A percentile compares a stretch with the other conserved stretches of the same genome.
phyloP scores from a whole-genome alignment of 306 rosid genomes.

The Coriaria nepalensis region DNA sequence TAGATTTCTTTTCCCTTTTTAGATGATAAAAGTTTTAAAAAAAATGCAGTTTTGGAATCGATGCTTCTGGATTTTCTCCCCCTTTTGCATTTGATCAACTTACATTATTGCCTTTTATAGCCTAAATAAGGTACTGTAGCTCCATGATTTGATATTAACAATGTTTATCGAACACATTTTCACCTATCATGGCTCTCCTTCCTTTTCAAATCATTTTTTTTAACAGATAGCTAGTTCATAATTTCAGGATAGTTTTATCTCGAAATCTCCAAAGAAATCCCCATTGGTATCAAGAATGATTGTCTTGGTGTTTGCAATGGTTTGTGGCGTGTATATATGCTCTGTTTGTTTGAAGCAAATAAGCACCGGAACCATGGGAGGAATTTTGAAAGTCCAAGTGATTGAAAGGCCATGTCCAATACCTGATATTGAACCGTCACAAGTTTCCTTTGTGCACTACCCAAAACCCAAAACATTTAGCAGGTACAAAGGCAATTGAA shows the following conservation, averaged over 20 bases:
- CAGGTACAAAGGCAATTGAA: slow-evolving; percentile 39
- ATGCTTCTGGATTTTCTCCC: no score
- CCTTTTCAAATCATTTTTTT: slow-evolving; percentile 5
- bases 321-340: slow-evolving; percentile 85
- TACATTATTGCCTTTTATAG: no score
- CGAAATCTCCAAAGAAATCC: slow-evolving; percentile 59
- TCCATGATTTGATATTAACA: neutral
- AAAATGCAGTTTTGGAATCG: slow-evolving; percentile 1
- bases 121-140: neutral
- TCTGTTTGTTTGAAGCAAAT: slow-evolving; percentile 79
- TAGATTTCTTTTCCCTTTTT: slow-evolving; percentile 3
- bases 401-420: slow-evolving; percentile 53
- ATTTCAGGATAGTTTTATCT: slow-evolving; percentile 47
- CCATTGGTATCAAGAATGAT: slow-evolving; percentile 68
- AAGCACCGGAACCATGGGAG: slow-evolving; percentile 33
- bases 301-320: slow-evolving; percentile 65
- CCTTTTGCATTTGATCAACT: no score
- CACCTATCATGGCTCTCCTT: neutral
- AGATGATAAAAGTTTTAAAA: neutral
- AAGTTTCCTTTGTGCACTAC: slow-evolving; percentile 64
- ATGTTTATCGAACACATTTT: neutral
- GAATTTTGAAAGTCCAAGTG: slow-evolving; percentile 39
- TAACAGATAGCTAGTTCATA: slow-evolving; percentile 4
- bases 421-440: slow-evolving; percentile 54
- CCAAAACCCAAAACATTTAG: slow-evolving; percentile 70